A percentile compares a stretch with the other conserved stretches of the same genome.
Conservation (phyloP, 768 basidiomycete species). For the Russula foetens region DNA sequence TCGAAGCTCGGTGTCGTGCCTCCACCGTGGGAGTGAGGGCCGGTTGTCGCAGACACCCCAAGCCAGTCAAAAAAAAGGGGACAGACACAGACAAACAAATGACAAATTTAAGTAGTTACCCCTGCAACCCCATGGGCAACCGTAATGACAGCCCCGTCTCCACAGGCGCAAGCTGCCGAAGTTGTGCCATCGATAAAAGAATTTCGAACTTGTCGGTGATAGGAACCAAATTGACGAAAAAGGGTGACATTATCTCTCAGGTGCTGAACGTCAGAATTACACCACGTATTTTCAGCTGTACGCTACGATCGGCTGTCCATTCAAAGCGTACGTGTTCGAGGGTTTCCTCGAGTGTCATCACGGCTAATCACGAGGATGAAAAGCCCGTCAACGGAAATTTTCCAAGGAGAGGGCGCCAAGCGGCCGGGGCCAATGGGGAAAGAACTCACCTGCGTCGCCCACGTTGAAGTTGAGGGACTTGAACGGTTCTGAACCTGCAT, state of each 20-base stretch:
- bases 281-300: constrained; percentile 75
- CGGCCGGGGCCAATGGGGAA: neutral
- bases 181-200: too few relatives aligned
- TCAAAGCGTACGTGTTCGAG: constrained; percentile 72
- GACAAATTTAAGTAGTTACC: neutral
- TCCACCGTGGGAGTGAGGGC: neutral
- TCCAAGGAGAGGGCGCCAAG: neutral
- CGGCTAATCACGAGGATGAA: constrained; percentile 28
- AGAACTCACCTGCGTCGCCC: constrained; percentile 64
- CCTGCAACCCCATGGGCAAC: neutral
- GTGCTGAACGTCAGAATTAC: constrained; percentile 84
- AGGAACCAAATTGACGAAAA: neutral
- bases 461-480: constrained; percentile 83
- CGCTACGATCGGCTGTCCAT: constrained; percentile 79
- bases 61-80: neutral
- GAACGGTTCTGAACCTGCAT: constrained; percentile 74
- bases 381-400: neutral
- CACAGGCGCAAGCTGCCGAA: too few relatives aligned
- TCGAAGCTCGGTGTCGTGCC: too few relatives aligned
- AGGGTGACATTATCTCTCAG: constrained; percentile 23
- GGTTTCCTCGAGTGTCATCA: constrained; percentile 53
- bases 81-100: too few relatives aligned
- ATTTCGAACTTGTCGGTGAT: neutral
- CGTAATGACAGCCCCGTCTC: neutral
- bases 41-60: neutral